Conservation (phyloP, 1,284 basidiomycete species). For the Leccinum pseudoinsigne region DNA sequence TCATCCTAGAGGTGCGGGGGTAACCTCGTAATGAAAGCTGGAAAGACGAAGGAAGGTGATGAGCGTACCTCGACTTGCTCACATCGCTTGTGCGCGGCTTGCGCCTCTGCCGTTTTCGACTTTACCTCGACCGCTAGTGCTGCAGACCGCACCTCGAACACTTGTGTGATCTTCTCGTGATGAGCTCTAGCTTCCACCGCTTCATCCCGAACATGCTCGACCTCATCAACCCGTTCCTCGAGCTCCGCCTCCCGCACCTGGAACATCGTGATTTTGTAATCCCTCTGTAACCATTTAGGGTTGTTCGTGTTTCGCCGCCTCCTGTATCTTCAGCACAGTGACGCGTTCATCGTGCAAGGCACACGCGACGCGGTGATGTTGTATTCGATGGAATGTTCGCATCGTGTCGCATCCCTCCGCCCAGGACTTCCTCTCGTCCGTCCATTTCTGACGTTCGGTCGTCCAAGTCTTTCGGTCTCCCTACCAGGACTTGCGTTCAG, state of each 20-base stretch:
- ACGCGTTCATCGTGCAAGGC: slow-evolving; percentile 53
- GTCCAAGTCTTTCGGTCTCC: slow-evolving; percentile 39
- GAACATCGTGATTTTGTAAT: slow-evolving; percentile 63
- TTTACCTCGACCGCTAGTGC: slow-evolving; percentile 39
- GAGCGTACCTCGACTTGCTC: slow-evolving; percentile 45
- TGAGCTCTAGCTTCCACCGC: slow-evolving; percentile 33
- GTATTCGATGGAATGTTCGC: slow-evolving; percentile 59
- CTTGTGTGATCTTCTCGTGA: slow-evolving; percentile 23
- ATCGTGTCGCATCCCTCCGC: slow-evolving; percentile 59
- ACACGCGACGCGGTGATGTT: slow-evolving; percentile 55
- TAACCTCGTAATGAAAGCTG: neutral
- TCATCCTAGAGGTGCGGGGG: slow-evolving; percentile 37
- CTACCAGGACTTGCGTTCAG: slow-evolving; percentile 29
- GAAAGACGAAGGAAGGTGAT: neutral
- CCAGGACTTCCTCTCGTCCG: slow-evolving; percentile 56
- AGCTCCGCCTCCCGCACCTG: slow-evolving; percentile 60
- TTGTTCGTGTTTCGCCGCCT: slow-evolving; percentile 52
- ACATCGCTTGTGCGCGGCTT: slow-evolving; percentile 40
- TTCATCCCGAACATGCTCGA: slow-evolving; percentile 43
- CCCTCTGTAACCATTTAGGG: slow-evolving; percentile 54
- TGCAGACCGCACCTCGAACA: slow-evolving; percentile 36
- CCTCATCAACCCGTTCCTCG: slow-evolving; percentile 47
- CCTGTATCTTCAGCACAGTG: slow-evolving; percentile 50
- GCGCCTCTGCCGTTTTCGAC: slow-evolving; percentile 38
- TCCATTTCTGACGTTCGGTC: slow-evolving; percentile 48